A percentile compares a stretch with the other conserved stretches of the same genome.
Evolutionary conservation across 495 filamentous ascomycete genomes (phyloP).

Genomic region (Beverwykella pulmonaria): DNA sequence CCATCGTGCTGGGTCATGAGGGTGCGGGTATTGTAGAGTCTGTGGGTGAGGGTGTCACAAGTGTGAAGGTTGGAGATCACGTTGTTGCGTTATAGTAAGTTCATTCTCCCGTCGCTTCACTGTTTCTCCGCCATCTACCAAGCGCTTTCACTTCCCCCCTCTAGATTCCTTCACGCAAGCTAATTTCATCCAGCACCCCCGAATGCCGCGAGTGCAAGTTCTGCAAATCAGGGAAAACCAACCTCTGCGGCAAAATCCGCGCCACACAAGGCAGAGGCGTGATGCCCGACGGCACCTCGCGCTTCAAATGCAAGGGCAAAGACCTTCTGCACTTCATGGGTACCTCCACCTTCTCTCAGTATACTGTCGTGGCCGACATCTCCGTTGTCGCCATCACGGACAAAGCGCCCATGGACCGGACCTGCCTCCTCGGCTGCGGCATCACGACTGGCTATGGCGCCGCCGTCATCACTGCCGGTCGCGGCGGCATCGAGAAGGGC

Average conservation of each 20-base stretch:
- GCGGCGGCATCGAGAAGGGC: conserved; percentile 73
- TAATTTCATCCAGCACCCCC: conserved; percentile 67
- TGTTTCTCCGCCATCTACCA: neutral
- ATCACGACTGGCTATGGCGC: conserved; percentile 99
- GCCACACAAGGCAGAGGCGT: conserved; percentile 94
- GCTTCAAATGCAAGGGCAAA: conserved; percentile 92
- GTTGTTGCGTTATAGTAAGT: conserved; percentile 93
- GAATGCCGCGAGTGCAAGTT: conserved; percentile 99
- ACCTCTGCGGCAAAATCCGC: conserved; percentile 98
- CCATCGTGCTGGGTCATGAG: conserved; percentile 93
- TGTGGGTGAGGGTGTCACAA: conserved; percentile 91
- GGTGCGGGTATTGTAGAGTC: conserved; percentile 97
- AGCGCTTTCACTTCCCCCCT: neutral
- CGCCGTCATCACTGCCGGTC: conserved; percentile 81
- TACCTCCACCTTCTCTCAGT: conserved; percentile 97
- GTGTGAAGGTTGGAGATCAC: conserved; percentile 87
- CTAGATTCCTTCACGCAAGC: neutral
- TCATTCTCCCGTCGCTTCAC: neutral
- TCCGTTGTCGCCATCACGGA: conserved; percentile 91
- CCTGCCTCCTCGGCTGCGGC: conserved; percentile 93
- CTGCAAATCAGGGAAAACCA: conserved; percentile 98
- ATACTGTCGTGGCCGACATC: conserved; percentile 98
- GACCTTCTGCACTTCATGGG: conserved; percentile 99
- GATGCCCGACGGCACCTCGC: conserved; percentile 96
- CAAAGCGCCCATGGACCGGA: conserved; percentile 92